phyloP scores from a whole-genome alignment of 257 asterid species.

The Solanum neorickii region DNA sequence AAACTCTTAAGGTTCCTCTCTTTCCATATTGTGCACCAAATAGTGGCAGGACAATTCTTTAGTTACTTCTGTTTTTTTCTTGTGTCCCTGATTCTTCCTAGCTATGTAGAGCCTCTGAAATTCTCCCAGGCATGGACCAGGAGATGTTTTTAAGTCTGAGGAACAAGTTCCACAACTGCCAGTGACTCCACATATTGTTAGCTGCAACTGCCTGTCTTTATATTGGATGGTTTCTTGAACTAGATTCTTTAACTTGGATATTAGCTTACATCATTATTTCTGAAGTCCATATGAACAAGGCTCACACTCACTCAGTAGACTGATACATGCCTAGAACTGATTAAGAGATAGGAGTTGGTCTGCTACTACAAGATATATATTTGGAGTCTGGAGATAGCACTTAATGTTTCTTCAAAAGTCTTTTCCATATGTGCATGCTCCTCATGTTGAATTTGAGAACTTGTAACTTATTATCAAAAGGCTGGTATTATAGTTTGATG shows the following conservation, averaged over 20 bases:
- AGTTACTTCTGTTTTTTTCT: too few relatives aligned
- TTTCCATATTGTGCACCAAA: too few relatives aligned
- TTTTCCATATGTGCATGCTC: not conserved
- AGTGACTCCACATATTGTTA: too few relatives aligned
- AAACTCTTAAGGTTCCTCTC: too few relatives aligned
- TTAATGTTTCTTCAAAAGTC: not conserved
- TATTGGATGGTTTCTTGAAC: not conserved
- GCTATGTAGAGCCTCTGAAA: too few relatives aligned
- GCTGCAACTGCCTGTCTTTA: not conserved
- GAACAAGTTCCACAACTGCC: too few relatives aligned
- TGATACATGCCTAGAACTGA: not conserved
- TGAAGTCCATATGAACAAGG: not conserved
- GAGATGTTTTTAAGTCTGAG: too few relatives aligned
- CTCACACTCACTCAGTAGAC: not conserved
- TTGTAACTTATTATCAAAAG: not conserved
- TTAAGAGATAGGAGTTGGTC: not conserved
- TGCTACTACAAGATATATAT: not conserved
- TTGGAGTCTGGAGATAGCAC: not conserved
- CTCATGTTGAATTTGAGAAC: not conserved
- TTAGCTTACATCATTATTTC: not conserved
- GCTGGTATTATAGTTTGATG: not conserved
- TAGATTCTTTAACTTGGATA: not conserved
- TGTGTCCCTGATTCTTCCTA: too few relatives aligned
- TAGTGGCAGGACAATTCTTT: too few relatives aligned
- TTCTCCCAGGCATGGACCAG: too few relatives aligned